Conservation (phyloP, 169 alveolate species). For the Plasmodium cynomolgi region DNA sequence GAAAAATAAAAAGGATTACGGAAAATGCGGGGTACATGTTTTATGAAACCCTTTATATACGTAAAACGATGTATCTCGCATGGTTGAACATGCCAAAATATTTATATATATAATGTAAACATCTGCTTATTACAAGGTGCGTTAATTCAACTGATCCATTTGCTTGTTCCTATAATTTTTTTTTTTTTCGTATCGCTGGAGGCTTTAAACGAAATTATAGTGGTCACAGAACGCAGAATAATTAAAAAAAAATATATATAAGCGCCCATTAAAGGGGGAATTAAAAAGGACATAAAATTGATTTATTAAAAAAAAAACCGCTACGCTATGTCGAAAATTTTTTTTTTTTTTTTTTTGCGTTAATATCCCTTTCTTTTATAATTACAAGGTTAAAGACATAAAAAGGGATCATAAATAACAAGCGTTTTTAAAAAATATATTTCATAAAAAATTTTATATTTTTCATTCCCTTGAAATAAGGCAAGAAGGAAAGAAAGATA, state of each 20-base stretch:
- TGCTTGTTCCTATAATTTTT: background rate
- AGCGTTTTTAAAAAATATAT: background rate
- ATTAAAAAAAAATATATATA: background rate
- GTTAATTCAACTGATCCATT: background rate
- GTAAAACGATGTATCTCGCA: background rate
- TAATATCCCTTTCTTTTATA: background rate
- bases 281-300: background rate
- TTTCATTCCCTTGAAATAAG: background rate
- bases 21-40: background rate
- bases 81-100: background rate
- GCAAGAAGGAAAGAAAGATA: background rate
- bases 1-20: background rate
- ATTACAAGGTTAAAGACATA: background rate
- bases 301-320: background rate
- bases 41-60: background rate
- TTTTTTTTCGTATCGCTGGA: background rate
- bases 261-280: background rate
- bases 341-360: background rate
- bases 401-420: background rate
- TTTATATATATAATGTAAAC: background rate
- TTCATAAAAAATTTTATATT: background rate
- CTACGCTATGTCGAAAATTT: background rate
- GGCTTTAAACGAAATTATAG: background rate
- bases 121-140: background rate
- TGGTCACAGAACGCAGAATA: background rate